Evolutionary conservation across 2,329 filamentous ascomycete genomes (phyloP).

Genomic region (Hymenoscyphus occultus): DNA sequence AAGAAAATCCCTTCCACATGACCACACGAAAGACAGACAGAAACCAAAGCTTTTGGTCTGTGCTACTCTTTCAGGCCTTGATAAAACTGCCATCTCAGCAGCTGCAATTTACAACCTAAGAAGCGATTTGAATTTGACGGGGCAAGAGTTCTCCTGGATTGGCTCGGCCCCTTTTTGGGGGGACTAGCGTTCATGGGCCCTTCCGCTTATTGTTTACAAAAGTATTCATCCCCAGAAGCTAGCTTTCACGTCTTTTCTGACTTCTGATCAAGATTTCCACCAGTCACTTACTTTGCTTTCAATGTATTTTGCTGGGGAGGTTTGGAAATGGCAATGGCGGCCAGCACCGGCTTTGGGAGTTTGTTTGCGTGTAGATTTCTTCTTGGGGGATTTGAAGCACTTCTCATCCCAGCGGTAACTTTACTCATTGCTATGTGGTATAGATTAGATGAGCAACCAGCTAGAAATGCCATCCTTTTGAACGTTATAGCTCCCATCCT

Average conservation of each 20-base stretch:
- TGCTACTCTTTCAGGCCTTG: constrained; percentile 23
- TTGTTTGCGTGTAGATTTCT: constrained; percentile 49
- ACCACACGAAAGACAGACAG: background rate
- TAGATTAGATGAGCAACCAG: constrained; percentile 50
- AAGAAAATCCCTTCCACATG: background rate
- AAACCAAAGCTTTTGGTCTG: constrained; percentile 17
- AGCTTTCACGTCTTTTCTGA: constrained; percentile 23
- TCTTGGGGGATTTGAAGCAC: constrained; percentile 51
- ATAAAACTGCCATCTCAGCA: constrained; percentile 25
- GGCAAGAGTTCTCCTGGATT: constrained; percentile 32
- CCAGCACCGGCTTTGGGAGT: constrained; percentile 48
- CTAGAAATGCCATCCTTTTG: constrained; percentile 39
- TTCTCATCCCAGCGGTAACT: constrained; percentile 51
- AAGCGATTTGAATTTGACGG: constrained; percentile 22
- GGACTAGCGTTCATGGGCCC: constrained; percentile 31
- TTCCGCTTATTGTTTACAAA: constrained; percentile 27
- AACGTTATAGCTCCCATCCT: constrained; percentile 30
- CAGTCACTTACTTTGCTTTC: constrained; percentile 19
- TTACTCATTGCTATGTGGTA: constrained; percentile 55
- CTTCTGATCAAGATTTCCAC: constrained; percentile 17
- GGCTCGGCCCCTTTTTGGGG: constrained; percentile 30
- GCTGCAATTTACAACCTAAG: constrained; percentile 24
- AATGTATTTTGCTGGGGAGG: constrained; percentile 34
- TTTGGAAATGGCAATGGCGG: constrained; percentile 46
- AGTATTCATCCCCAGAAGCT: background rate